Evolutionary conservation across 129 eudicot genomes (phyloP), one percentile per base, ranked within the genome.

Genomic region (Pittosporum tobira): DNA sequence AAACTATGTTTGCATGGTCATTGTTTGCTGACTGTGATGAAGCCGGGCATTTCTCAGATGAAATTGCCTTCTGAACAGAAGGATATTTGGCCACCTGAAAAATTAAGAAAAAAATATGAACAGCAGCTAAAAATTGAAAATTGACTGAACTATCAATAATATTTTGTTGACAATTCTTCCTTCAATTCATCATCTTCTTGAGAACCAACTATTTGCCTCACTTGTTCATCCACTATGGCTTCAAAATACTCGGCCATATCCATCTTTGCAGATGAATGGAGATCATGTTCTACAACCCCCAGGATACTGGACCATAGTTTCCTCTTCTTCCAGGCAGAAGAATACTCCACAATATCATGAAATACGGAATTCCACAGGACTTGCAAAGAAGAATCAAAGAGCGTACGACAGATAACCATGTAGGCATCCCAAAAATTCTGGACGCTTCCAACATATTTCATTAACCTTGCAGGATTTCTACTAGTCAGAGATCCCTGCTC

Each of bases 301-400:
- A 81, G 8, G 57, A 77, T 70, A 30, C 53, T 28, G 20, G 74
- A 70, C 89, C 89, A 80, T 31, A 77, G 65, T 57, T 70, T 78
- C 24, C 54, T 66, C 68, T 71, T 91, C 63, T 94, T 80, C 98
- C 95, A 91, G 23, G 68, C 54, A 67, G 84, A 73, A 31, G 86
- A 15, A 71, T 56, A 79, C 31, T 86, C 81, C 8, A 67, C 73
- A 29, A 86, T 63, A 65, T 86, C 95, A 81, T 79, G 79, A 18
- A 75, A 29, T 40, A 91, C 82, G 26, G 87, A 84, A 72, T 86
- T 83, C 98, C 98, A 91, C 72, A 76, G 59, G 62, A 71, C 85
- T 77, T 83, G 77, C 84, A 80, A 73, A 74, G 90, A 83, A 22
- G 88, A 73, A 60, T 83, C 74, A 63, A 78, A 73, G 4, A 91